phyloP scores from a whole-genome alignment of 495 filamentous ascomycete species.

The Podospora appendiculata region DNA sequence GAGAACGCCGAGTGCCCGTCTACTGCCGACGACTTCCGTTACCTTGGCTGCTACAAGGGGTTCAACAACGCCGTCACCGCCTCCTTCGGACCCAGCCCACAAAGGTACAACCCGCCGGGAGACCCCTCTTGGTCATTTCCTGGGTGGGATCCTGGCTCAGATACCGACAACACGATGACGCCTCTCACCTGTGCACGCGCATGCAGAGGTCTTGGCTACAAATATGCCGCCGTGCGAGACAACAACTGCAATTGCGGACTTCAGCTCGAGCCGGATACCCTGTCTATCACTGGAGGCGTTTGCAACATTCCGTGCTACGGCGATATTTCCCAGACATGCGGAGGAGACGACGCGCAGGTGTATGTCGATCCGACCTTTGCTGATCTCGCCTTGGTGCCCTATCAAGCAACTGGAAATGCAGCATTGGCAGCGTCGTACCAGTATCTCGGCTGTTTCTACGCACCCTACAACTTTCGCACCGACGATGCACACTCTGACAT shows the following conservation, averaged over 20 bases:
- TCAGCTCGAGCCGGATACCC: conserved; percentile 5
- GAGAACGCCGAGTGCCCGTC: conserved; percentile 2
- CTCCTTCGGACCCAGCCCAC: too few species aligned
- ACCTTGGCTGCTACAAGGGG: conserved; percentile 14
- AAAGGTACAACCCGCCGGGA: conserved; percentile 1
- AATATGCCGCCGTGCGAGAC: conserved; percentile 12
- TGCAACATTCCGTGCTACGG: conserved; percentile 11
- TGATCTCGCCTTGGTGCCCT: background rate
- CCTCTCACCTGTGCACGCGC: conserved; percentile 15
- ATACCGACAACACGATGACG: conserved; percentile 16
- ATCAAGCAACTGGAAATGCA: background rate
- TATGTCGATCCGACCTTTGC: conserved; percentile 16
- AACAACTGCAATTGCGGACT: conserved; percentile 17
- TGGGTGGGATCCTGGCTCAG: conserved; percentile 9
- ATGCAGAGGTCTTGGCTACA: conserved; percentile 21
- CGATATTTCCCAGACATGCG: conserved; percentile 8
- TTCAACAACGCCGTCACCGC: background rate
- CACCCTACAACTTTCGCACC: background rate
- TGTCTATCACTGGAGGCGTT: background rate
- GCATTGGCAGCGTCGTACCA: background rate
- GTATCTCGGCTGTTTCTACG: conserved; percentile 8
- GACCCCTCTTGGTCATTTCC: conserved; percentile 11
- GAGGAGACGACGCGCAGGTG: conserved; percentile 7
- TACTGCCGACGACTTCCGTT: conserved; percentile 10
- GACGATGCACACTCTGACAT: background rate